phyloP scores from a whole-genome alignment of 768 basidiomycete genomes.

The Lactarius quietus region DNA sequence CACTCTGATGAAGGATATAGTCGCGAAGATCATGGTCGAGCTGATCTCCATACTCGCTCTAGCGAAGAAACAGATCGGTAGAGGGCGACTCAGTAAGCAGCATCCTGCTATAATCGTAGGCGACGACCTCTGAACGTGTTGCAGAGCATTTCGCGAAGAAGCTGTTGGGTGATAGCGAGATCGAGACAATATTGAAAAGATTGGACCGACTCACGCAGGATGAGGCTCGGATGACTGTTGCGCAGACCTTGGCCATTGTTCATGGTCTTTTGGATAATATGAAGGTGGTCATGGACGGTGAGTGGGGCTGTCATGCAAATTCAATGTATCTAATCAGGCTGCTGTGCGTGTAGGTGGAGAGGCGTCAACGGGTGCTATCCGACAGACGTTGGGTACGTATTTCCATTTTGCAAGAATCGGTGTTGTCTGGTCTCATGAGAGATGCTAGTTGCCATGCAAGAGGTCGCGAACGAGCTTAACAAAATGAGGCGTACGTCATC shows the following conservation, averaged over 20 bases:
- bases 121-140: not conserved
- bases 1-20: not conserved
- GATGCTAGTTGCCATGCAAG: slow-evolving; percentile 4
- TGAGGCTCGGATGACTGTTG: slow-evolving; percentile 1
- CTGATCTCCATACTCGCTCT: slow-evolving; percentile 10
- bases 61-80: slow-evolving; percentile 5
- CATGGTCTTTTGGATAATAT: too few relatives aligned
- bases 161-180: not conserved
- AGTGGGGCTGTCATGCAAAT: too few relatives aligned
- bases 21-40: slow-evolving; percentile 6
- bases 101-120: not conserved
- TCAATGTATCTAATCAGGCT: too few relatives aligned
- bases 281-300: too few relatives aligned
- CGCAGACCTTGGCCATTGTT: not conserved
- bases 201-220: slow-evolving; percentile 15
- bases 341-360: too few relatives aligned
- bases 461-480: not conserved
- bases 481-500: slow-evolving; percentile 8
- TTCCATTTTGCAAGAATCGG: not conserved
- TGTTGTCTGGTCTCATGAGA: not conserved
- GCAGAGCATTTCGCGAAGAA: slow-evolving; percentile 7
- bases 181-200: not conserved
- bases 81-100: slow-evolving; percentile 9
- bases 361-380: too few relatives aligned
- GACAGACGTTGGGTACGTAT: not conserved